phyloP scores from a whole-genome alignment of 495 filamentous ascomycete genomes.

The Aspergillus affinis region DNA sequence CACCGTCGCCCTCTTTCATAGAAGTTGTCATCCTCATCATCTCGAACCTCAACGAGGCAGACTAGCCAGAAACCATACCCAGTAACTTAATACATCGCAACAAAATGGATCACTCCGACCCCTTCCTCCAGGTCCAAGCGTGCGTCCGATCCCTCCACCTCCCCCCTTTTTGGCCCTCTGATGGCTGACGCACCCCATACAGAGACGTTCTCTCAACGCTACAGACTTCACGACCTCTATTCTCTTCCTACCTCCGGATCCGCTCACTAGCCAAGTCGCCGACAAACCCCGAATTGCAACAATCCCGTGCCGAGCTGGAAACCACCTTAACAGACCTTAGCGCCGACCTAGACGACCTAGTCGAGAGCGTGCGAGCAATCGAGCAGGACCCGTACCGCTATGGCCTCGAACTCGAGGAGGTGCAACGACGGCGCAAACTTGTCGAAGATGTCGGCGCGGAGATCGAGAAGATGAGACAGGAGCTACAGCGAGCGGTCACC shows the following conservation, averaged over 20 bases:
- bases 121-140: conserved; percentile 93
- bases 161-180: conserved; percentile 1
- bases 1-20: no score
- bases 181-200: conserved; percentile 14
- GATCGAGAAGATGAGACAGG: conserved; percentile 83
- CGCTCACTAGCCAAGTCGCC: conserved; percentile 73
- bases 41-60: not conserved
- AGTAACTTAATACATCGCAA: not conserved
- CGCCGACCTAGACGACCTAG: conserved; percentile 85
- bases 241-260: conserved; percentile 94
- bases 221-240: conserved; percentile 74
- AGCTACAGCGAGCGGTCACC: conserved; percentile 61
- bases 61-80: not conserved
- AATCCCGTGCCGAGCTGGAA: conserved; percentile 82
- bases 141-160: conserved; percentile 36
- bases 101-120: conserved; percentile 71
- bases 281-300: conserved; percentile 78
- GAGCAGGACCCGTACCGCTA: conserved; percentile 88
- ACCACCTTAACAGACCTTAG: conserved; percentile 70
- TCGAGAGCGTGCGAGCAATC: conserved; percentile 82
- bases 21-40: no score
- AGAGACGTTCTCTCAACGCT: conserved; percentile 88
- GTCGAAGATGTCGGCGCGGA: conserved; percentile 89
- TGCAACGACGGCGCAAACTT: conserved; percentile 73
- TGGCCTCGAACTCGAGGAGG: conserved; percentile 82